phyloP scores from a whole-genome alignment of 2,329 filamentous ascomycete species.

The Parasarocladium wereldwijsianum region DNA sequence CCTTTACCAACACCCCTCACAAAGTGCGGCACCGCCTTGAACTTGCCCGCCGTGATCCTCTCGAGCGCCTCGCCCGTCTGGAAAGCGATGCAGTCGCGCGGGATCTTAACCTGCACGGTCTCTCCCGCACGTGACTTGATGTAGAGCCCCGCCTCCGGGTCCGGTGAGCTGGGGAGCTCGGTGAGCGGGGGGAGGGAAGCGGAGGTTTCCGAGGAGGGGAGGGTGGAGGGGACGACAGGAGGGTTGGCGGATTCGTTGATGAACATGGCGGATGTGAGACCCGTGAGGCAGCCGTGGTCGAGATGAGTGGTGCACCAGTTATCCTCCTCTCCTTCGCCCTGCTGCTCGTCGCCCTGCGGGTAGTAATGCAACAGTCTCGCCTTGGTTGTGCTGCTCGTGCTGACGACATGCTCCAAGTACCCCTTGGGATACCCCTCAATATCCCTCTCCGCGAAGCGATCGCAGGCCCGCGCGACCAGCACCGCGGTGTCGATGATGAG shows the following conservation, averaged over 20 bases:
- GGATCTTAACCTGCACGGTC: conserved; percentile 84
- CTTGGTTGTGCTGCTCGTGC: conserved; percentile 76
- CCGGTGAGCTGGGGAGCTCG: conserved; percentile 64
- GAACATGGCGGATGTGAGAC: conserved; percentile 91
- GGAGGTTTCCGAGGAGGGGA: conserved; percentile 10
- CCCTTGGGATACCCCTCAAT: conserved; percentile 62
- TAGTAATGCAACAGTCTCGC: conserved; percentile 90
- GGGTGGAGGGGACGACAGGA: conserved; percentile 17
- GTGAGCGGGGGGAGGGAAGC: conserved; percentile 35
- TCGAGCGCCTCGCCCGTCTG: conserved; percentile 90
- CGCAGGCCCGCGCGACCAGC: conserved; percentile 80
- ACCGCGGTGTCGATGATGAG: conserved; percentile 83
- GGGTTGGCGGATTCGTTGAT: conserved; percentile 53
- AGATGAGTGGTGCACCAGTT: conserved; percentile 90
- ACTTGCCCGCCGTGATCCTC: conserved; percentile 77
- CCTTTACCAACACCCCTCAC: conserved; percentile 58
- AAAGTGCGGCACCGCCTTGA: conserved; percentile 93
- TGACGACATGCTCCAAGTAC: conserved; percentile 78
- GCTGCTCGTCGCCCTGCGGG: conserved; percentile 30
- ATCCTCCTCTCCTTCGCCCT: conserved; percentile 43
- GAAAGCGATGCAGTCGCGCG: conserved; percentile 81
- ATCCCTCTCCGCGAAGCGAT: conserved; percentile 67
- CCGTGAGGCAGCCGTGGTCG: conserved; percentile 88
- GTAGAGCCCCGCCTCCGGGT: conserved; percentile 79
- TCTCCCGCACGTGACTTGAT: conserved; percentile 74